A percentile compares a stretch with the other conserved stretches of the same genome.
These are phyloP conservation scores for Termitomyces heimii DNA, from an alignment of 768 basidiomycete species.

Conservation along the genomic window DNA sequence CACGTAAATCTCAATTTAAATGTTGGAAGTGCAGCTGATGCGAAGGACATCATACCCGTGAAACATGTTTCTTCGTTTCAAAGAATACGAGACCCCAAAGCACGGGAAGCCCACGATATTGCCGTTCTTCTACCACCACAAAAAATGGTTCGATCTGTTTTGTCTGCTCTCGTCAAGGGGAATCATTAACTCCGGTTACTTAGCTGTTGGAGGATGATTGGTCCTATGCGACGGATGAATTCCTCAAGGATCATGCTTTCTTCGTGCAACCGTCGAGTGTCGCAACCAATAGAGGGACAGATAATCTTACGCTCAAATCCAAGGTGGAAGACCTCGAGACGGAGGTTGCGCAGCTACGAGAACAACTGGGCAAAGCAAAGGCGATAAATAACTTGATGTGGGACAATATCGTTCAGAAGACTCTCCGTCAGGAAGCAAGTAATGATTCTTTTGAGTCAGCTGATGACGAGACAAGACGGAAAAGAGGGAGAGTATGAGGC, in stretches of 20 bases:
- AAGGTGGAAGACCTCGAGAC: conserved; percentile 64
- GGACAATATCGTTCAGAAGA: conserved; percentile 72
- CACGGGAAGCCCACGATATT: conserved; percentile 67
- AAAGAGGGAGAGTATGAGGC: conserved; percentile 22
- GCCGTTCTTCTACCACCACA: conserved; percentile 51
- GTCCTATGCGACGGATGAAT: conserved; percentile 45
- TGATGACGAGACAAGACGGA: conserved; percentile 22
- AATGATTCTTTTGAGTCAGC: conserved; percentile 12
- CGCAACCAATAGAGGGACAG: conserved; percentile 19
- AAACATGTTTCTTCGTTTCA: conserved; percentile 68
- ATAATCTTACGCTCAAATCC: conserved; percentile 40
- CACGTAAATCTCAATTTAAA: conserved; percentile 57
- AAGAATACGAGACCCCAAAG: conserved; percentile 60
- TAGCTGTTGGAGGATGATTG: conserved; percentile 26
- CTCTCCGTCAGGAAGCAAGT: conserved; percentile 34
- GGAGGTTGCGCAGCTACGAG: conserved; percentile 60
- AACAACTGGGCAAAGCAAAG: conserved; percentile 78
- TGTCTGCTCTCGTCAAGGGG: neutral
- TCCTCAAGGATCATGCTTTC: conserved; percentile 59
- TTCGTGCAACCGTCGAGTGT: conserved; percentile 47
- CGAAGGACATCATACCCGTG: conserved; percentile 58
- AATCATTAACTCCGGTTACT: neutral
- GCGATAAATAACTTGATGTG: conserved; percentile 94
- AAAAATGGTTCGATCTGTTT: conserved; percentile 30
- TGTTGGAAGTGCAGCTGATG: conserved; percentile 30